A percentile compares a stretch with the other conserved stretches of the same genome.
Evolutionary conservation across 2,329 filamentous ascomycete genomes (phyloP).

Genomic region (Nigrospora osmanthi): DNA sequence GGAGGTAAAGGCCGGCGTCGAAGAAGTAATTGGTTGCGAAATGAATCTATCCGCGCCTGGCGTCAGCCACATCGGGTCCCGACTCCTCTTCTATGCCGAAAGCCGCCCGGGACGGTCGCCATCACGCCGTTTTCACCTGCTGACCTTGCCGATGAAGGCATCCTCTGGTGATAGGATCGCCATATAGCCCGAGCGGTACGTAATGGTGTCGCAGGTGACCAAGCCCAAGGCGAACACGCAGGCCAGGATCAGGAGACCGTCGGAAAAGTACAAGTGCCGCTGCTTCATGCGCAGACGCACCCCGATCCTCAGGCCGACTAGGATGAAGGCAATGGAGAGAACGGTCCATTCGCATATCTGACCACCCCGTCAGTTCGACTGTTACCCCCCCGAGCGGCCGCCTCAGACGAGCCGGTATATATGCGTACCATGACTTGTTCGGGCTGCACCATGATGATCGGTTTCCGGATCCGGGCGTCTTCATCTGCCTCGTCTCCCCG

Average conservation of each 20-base stretch:
- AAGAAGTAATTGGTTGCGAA: conserved; percentile 7
- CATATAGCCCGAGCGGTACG: conserved; percentile 1
- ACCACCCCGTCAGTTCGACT: too few relatives aligned
- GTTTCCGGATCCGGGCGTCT: too few relatives aligned
- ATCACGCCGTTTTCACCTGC: background rate
- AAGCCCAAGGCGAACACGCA: conserved; percentile 2
- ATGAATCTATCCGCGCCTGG: conserved; percentile 1
- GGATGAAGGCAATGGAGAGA: conserved; percentile 2
- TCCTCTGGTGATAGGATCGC: background rate
- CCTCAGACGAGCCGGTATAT: too few relatives aligned
- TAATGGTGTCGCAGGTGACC: conserved; percentile 7
- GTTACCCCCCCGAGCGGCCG: too few relatives aligned
- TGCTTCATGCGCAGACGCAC: conserved; percentile 4
- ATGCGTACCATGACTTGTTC: too few relatives aligned
- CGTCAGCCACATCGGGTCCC: background rate
- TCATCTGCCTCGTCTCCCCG: too few relatives aligned
- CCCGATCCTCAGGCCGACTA: conserved; percentile 4
- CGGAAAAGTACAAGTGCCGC: conserved; percentile 4
- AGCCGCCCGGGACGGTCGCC: too few relatives aligned
- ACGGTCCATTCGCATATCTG: conserved; percentile 5
- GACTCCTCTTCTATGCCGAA: too few relatives aligned
- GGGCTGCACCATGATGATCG: too few relatives aligned
- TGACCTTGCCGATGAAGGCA: background rate
- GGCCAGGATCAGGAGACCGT: conserved; percentile 3
- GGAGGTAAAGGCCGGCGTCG: conserved; percentile 8